Base-by-base conservation (phyloP, 495 filamentous ascomycete species). In the Tuber brumale region DNA sequence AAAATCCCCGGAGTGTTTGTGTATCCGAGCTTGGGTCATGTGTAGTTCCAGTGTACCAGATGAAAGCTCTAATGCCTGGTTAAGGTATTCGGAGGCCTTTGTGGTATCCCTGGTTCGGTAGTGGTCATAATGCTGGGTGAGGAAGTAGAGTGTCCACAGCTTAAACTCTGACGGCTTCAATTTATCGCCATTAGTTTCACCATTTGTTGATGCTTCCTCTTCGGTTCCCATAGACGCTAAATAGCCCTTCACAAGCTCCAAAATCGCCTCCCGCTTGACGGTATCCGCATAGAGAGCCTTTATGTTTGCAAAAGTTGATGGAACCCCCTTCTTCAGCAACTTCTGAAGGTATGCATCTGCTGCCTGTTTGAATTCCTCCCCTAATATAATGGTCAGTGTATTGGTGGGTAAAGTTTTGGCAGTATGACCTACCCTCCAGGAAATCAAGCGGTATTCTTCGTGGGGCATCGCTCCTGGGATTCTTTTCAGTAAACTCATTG, bases 101-200 rank as follows among this genome's bases (percentile, higher is more conserved):
- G 88, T 76, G 42, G 97, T 86, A 83, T 97, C 88, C 51, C 94
- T 92, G 81, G 92, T 97, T 73, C 93, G 87, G 84, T 92, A 87
- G 82, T 97, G 97, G 84, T 97, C 94, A 86, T 97, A 97, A 84
- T 99, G 95, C 81, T 98, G 96, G 8, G 93, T 93, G 72, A 99
- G 89, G 86, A 96, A 99, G 82, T 95, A 97, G 66, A 92, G 89
- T 5, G 91, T 91, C 18, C 94, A 92, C 10, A 92, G 87, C 72
- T 91, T 86, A 81, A 94, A 95, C 72, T 90, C 89, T 37, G 89
- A 88, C 37, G 86, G 83, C 21, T 82, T 85, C 72, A 85, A 83
- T 7, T 74, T 73, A 42, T 90, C 87, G 61, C 86, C 88, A 73
- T 88, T 88, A 21, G 85, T 82, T 78, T 90, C 88, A 19, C 87